These are phyloP conservation scores for Carex parvula DNA, from an alignment of 176 grass and related monocot genomes.

Conservation along the genomic window DNA sequence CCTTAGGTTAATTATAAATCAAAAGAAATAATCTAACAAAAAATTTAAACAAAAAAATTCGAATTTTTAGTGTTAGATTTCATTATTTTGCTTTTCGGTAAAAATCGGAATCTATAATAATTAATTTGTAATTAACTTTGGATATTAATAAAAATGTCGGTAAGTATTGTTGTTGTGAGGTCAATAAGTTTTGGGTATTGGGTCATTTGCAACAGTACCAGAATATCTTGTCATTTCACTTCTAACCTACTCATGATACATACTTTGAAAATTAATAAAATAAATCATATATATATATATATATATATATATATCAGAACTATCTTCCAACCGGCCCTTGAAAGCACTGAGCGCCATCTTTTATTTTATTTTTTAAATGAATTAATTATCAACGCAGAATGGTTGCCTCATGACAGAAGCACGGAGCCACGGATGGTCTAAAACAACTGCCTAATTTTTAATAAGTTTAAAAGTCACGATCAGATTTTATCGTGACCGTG, in stretches of 20 bases:
- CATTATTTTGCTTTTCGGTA: too few relatives aligned
- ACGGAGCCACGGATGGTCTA: neutral
- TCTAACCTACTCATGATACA: neutral
- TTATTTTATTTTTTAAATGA: neutral
- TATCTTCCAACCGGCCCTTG: neutral
- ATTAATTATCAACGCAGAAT: slow-evolving; percentile 16
- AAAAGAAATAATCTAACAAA: too few relatives aligned
- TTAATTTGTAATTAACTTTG: too few relatives aligned
- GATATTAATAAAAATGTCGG: too few relatives aligned
- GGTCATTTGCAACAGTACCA: neutral
- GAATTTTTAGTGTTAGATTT: too few relatives aligned
- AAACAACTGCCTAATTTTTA: slow-evolving; percentile 2
- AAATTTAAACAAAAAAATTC: too few relatives aligned
- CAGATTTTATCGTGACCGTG: slow-evolving; percentile 5
- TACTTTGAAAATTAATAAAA: neutral
- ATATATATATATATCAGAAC: neutral
- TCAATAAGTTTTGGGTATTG: neutral
- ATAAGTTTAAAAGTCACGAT: neutral
- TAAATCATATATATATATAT: neutral
- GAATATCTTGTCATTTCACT: neutral
- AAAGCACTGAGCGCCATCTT: slow-evolving; percentile 13
- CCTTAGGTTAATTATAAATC: too few relatives aligned
- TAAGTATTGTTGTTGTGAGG: neutral
- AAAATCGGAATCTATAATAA: too few relatives aligned
- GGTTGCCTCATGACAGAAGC: neutral